phyloP scores from a whole-genome alignment of 1,284 basidiomycete genomes.

The Waitea zeae region DNA sequence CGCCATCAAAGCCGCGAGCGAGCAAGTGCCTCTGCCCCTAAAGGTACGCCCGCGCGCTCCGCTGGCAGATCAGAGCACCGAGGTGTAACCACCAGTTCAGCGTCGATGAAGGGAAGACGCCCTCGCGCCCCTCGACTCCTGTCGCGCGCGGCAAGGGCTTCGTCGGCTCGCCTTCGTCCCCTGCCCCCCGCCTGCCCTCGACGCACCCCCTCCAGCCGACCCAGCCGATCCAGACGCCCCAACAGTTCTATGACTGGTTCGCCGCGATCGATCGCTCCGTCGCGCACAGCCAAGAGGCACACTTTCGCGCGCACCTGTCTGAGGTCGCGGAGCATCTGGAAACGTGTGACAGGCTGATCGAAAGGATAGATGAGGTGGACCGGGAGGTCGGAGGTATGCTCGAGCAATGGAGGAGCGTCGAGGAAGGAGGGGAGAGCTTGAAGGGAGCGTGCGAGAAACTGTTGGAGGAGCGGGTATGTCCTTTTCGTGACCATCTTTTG shows the following conservation, averaged over 20 bases:
- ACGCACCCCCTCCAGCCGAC: slow-evolving; percentile 43
- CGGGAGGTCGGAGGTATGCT: slow-evolving; percentile 66
- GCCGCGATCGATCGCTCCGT: slow-evolving; percentile 73
- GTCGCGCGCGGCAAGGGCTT: slow-evolving; percentile 15
- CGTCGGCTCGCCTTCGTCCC: slow-evolving; percentile 17
- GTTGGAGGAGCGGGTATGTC: slow-evolving; percentile 66
- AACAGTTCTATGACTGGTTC: slow-evolving; percentile 94
- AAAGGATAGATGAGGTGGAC: slow-evolving; percentile 56
- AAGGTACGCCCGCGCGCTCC: slow-evolving; percentile 32
- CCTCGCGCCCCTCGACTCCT: slow-evolving; percentile 25
- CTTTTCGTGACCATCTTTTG: slow-evolving; percentile 6
- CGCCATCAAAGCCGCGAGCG: slow-evolving; percentile 43
- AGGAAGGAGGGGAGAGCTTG: slow-evolving; percentile 73
- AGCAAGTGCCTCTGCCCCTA: slow-evolving; percentile 42
- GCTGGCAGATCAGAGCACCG: no score
- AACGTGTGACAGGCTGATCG: slow-evolving; percentile 56
- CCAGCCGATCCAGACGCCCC: slow-evolving; percentile 67
- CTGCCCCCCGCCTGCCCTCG: slow-evolving; percentile 12
- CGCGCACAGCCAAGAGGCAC: slow-evolving; percentile 79
- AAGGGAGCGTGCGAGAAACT: slow-evolving; percentile 83
- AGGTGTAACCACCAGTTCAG: no score
- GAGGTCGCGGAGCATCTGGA: slow-evolving; percentile 57
- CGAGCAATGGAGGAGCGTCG: slow-evolving; percentile 68
- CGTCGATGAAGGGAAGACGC: slow-evolving; percentile 18
- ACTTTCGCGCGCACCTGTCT: slow-evolving; percentile 71